phyloP scores from a whole-genome alignment of 192 early-diverging fungal genomes.

The Rhizoclosmatium globosum region DNA sequence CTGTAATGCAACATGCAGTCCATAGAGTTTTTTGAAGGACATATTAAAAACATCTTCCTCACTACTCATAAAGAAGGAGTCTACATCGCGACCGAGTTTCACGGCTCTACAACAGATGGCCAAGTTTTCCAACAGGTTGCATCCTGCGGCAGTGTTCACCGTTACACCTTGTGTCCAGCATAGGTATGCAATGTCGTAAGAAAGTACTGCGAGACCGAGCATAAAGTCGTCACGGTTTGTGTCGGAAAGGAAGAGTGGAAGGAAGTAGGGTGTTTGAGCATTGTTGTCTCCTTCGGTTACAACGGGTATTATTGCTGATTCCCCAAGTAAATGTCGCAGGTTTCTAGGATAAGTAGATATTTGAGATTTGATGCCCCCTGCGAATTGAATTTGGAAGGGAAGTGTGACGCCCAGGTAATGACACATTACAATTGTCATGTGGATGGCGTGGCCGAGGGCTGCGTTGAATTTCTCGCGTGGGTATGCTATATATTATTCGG shows the following conservation, averaged over 20 bases:
- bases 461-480: conserved; percentile 60
- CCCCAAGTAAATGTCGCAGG: background rate
- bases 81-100: conserved; percentile 40
- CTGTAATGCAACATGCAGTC: conserved; percentile 20
- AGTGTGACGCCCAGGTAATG: conserved; percentile 55
- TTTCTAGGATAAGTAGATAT: background rate
- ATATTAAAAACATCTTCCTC: background rate
- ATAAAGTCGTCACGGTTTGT: conserved; percentile 50
- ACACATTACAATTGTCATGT: conserved; percentile 52
- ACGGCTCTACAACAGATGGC: conserved; percentile 54
- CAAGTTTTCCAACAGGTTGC: conserved; percentile 56
- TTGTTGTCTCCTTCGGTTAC: background rate
- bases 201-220: conserved; percentile 51
- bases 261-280: background rate
- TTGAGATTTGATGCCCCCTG: conserved; percentile 24
- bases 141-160: conserved; percentile 40
- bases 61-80: too few relatives aligned
- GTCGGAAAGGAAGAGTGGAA: conserved; percentile 53
- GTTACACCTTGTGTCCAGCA: conserved; percentile 54
- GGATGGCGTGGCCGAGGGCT: conserved; percentile 47
- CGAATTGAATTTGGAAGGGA: conserved; percentile 45
- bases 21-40: conserved; percentile 11
- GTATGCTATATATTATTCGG: conserved; percentile 27
- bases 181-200: conserved; percentile 57
- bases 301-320: background rate